Evolutionary conservation across 2,329 filamentous ascomycete species (phyloP), one percentile per base, ranked within the genome.

Genomic region (Botrytis porri): DNA sequence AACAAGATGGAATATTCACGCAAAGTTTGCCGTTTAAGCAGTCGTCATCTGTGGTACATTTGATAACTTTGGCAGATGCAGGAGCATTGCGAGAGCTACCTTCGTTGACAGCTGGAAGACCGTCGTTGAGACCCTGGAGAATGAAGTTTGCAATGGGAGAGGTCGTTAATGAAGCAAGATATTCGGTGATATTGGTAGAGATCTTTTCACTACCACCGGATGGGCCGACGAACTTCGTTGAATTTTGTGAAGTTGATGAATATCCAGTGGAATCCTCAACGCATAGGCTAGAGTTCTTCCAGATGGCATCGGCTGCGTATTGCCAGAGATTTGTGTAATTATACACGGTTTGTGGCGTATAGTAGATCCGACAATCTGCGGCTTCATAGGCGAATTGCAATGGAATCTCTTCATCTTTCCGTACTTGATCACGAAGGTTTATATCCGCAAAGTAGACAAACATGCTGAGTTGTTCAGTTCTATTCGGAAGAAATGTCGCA

Each of bases 321-420:
- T 80, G 80, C 89, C 89, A 91, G 35, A 87, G 78, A 35, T 80
- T 81, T 3, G 82, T 82, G 7, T 86, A 83, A 65, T 88, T 84
- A 10, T 84, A 79, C 43, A 87, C 78, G 77, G 87, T 89, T 3
- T 83, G 79, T n/a, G 83, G 78, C 3, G 88, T 88, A 74, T 87
- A 90, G 77, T 86, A 91, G 16, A 90, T 80, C 3, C 88, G 83
- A 76, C 89, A 91, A 76, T 88, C 86, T 1, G 89, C 87, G 0
- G 88, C 85, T 75, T 90, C 85, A 74, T 90, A 89, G 6, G 86
- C 79, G 77, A 91, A 91, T 77, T 92, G 89, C 35, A 87, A 79
- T 10, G 88, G 85, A 12, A 73, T 71, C 64, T 80, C 75, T 22
- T 78, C 77, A 12, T 82, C 77, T 77, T 73, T 76, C 60, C 78